Evolutionary conservation across 495 filamentous ascomycete genomes (phyloP).

Genomic region (Aspergillus diversus): DNA sequence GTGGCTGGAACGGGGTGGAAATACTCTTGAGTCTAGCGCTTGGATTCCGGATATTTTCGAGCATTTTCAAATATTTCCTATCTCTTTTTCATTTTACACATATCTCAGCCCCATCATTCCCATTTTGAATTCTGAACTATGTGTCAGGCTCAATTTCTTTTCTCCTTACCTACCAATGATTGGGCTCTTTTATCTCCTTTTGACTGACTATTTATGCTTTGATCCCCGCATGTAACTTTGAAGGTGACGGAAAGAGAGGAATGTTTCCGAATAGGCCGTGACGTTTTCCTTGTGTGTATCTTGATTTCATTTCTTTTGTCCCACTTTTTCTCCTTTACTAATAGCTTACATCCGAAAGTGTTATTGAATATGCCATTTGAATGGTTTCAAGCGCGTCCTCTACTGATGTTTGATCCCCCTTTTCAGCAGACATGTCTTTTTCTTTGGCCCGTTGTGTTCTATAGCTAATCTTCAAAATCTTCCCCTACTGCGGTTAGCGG

Average conservation of each 20-base stretch:
- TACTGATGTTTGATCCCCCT: constrained; percentile 30
- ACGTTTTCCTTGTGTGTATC: constrained; percentile 31
- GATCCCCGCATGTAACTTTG: constrained; percentile 44
- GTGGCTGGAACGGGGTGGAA: constrained; percentile 13
- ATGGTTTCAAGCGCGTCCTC: constrained; percentile 28
- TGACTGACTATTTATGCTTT: constrained; percentile 38
- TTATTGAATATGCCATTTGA: constrained; percentile 32
- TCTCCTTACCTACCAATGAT: constrained; percentile 18
- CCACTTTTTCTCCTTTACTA: constrained; percentile 30
- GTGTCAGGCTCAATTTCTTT: constrained; percentile 22
- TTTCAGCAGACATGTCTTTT: constrained; percentile 34
- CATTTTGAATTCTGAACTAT: constrained; percentile 19
- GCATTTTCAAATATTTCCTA: constrained; percentile 27
- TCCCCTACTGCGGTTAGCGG: background rate
- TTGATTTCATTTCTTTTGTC: constrained; percentile 25
- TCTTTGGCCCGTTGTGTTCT: constrained; percentile 22
- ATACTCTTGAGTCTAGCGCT: constrained; percentile 1
- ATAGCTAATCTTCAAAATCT: background rate
- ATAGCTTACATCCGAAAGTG: constrained; percentile 32
- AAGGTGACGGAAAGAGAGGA: constrained; percentile 36
- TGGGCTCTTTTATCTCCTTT: constrained; percentile 29
- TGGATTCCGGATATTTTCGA: constrained; percentile 26
- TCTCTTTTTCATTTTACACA: constrained; percentile 23
- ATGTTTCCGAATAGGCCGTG: constrained; percentile 43
- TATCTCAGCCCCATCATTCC: constrained; percentile 17